phyloP scores from a whole-genome alignment of 106 monocot genomes.

The Acorus calamus region DNA sequence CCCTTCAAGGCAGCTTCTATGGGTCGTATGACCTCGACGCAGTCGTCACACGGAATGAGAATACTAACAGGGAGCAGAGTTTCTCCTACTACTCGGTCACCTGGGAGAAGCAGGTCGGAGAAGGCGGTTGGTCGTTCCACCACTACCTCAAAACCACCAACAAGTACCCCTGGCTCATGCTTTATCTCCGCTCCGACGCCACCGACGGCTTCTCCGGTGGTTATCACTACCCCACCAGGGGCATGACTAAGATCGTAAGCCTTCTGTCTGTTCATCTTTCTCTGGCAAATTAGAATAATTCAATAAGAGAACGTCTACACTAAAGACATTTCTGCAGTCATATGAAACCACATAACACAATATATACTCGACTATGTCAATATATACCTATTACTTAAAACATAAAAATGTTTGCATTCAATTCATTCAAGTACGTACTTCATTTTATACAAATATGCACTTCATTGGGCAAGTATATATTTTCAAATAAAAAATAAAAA shows the following conservation, averaged over 20 bases:
- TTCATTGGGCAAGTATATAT: no score
- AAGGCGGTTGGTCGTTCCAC: conserved; percentile 52
- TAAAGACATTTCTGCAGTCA: no score
- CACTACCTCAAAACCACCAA: conserved; percentile 47
- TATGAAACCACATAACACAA: no score
- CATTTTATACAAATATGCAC: not conserved
- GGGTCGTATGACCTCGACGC: conserved; percentile 68
- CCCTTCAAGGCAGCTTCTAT: conserved; percentile 40
- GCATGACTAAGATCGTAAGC: conserved; percentile 71
- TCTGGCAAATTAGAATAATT: no score
- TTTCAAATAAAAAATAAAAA: no score
- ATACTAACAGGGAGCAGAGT: no score
- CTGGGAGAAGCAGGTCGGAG: conserved; percentile 62
- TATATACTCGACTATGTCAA: no score
- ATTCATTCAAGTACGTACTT: not conserved
- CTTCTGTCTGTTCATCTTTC: not conserved
- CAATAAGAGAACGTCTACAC: no score
- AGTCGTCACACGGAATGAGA: not conserved
- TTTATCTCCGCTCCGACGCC: conserved; percentile 79
- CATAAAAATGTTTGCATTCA: not conserved
- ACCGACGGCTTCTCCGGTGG: conserved; percentile 73
- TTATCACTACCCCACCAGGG: conserved; percentile 76
- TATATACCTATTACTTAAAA: no score
- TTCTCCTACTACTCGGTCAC: conserved; percentile 49
- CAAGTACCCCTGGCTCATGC: conserved; percentile 90